Conservation (phyloP, 2,329 filamentous ascomycete species). For the Fusarium sp. region DNA sequence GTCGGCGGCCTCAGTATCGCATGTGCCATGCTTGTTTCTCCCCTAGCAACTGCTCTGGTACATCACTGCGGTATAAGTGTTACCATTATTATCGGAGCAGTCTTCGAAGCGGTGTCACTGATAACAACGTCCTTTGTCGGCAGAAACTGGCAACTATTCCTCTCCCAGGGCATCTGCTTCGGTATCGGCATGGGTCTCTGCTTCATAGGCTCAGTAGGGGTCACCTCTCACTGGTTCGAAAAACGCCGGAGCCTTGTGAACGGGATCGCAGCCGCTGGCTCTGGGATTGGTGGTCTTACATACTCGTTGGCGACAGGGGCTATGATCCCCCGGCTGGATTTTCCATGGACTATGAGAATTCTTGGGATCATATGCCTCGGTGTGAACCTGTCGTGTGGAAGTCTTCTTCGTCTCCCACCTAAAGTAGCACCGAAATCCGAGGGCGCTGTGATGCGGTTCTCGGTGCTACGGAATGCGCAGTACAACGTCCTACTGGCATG, state of each 20-base stretch:
- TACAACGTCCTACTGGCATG: not conserved
- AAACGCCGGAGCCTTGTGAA: conserved; percentile 68
- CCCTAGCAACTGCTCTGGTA: conserved; percentile 50
- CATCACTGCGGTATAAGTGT: conserved; percentile 24
- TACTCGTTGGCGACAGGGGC: conserved; percentile 49
- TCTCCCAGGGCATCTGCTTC: conserved; percentile 70
- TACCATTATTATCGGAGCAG: conserved; percentile 63
- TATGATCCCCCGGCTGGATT: conserved; percentile 65
- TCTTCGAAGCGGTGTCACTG: conserved; percentile 63
- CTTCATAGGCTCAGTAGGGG: conserved; percentile 67
- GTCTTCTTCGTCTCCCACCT: not conserved
- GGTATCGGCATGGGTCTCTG: conserved; percentile 72
- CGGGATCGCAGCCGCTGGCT: conserved; percentile 65
- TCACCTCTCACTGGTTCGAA: conserved; percentile 72
- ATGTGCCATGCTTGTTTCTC: conserved; percentile 55
- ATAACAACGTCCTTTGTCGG: conserved; percentile 66
- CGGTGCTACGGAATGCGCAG: not conserved
- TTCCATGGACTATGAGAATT: conserved; percentile 69
- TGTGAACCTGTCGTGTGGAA: conserved; percentile 55
- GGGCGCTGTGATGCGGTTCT: not conserved
- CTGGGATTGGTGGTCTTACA: conserved; percentile 53
- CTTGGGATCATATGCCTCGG: conserved; percentile 61
- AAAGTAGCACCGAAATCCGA: not conserved
- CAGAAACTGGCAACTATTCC: conserved; percentile 70
- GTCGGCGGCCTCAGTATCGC: conserved; percentile 69